Conservation (phyloP, 352 stramenopile species). For the Stramenopiles sp. region DNA sequence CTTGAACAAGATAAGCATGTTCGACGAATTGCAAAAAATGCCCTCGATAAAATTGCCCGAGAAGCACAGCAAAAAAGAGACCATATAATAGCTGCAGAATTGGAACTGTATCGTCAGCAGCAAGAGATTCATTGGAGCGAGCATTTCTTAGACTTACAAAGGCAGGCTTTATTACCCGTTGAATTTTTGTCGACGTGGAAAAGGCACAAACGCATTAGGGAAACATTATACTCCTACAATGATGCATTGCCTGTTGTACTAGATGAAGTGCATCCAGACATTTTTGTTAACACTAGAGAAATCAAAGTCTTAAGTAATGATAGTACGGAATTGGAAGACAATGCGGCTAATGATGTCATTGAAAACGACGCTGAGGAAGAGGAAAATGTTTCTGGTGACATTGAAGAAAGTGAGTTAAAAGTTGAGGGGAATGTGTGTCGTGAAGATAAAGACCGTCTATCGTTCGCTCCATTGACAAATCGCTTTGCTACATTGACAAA, state of each 20-base stretch:
- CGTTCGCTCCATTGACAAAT: not conserved
- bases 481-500: not conserved
- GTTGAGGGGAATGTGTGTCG: not conserved
- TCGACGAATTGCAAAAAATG: not conserved
- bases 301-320: not conserved
- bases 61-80: conserved; percentile 17
- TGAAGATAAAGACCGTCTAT: no score
- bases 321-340: not conserved
- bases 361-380: not conserved
- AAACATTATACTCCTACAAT: conserved; percentile 14
- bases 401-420: not conserved
- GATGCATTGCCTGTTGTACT: not conserved
- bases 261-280: not conserved
- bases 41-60: not conserved
- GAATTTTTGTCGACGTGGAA: conserved; percentile 24
- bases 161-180: conserved; percentile 16
- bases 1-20: not conserved
- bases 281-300: not conserved
- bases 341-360: not conserved
- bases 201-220: conserved; percentile 16
- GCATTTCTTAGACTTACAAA: conserved; percentile 18
- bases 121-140: conserved; percentile 24
- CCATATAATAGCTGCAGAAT: conserved; percentile 18
- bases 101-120: conserved; percentile 21
- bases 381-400: not conserved